These are phyloP conservation scores for Paraconiothyrium brasiliense DNA, from an alignment of 2,329 filamentous ascomycete species.

Conservation along the genomic window DNA sequence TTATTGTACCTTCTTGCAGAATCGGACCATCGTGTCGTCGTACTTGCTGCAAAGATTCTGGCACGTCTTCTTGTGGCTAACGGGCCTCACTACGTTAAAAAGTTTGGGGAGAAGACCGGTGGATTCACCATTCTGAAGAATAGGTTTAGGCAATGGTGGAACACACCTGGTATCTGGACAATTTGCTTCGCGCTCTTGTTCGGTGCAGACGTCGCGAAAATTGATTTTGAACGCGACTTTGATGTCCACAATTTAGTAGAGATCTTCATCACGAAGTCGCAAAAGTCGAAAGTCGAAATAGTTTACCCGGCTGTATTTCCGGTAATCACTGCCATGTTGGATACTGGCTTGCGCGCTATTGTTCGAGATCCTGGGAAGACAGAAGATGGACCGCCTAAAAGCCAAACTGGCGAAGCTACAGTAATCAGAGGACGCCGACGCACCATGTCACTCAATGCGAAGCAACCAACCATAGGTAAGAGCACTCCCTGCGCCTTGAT, in stretches of 20 bases:
- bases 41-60: slow-evolving; percentile 83
- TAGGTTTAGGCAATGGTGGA: slow-evolving; percentile 88
- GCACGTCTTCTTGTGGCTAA: slow-evolving; percentile 84
- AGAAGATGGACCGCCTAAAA: slow-evolving; percentile 29
- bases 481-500: background rate
- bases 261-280: slow-evolving; percentile 65
- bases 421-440: slow-evolving; percentile 59
- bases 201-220: slow-evolving; percentile 78
- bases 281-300: slow-evolving; percentile 65
- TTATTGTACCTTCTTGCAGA: slow-evolving; percentile 90
- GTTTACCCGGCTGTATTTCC: slow-evolving; percentile 80
- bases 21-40: slow-evolving; percentile 82
- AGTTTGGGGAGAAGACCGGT: slow-evolving; percentile 85
- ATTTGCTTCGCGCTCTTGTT: slow-evolving; percentile 91
- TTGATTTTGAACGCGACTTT: slow-evolving; percentile 77
- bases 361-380: slow-evolving; percentile 40
- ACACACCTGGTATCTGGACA: slow-evolving; percentile 83
- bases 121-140: slow-evolving; percentile 88
- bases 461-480: slow-evolving; percentile 55
- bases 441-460: slow-evolving; percentile 73
- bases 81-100: slow-evolving; percentile 80
- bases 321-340: slow-evolving; percentile 86
- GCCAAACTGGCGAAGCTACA: slow-evolving; percentile 28
- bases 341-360: slow-evolving; percentile 75
- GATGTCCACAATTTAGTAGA: slow-evolving; percentile 78